Evolutionary conservation across 2,329 filamentous ascomycete species (phyloP).

Genomic region (Dothistroma pini): DNA sequence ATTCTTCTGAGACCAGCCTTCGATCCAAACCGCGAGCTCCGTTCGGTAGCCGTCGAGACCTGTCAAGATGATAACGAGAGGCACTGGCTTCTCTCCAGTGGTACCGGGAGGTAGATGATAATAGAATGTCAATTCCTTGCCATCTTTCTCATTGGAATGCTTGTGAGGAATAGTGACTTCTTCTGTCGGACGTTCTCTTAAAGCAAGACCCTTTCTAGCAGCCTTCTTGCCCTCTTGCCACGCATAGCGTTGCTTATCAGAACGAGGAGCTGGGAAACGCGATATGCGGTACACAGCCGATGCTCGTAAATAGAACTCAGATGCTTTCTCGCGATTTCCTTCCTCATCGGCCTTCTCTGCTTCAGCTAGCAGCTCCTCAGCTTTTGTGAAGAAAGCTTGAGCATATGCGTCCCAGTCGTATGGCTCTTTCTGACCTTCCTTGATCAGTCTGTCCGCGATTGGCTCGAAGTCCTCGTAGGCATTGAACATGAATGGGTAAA

Average conservation of each 20-base stretch:
- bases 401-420: constrained; percentile 63
- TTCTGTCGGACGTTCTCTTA: constrained; percentile 53
- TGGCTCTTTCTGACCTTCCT: constrained; percentile 61
- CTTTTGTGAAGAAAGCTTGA: constrained; percentile 56
- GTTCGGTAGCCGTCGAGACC: constrained; percentile 59
- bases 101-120: constrained; percentile 56
- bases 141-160: constrained; percentile 50
- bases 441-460: constrained; percentile 61
- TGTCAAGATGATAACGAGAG: constrained; percentile 55
- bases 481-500: constrained; percentile 66
- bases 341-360: constrained; percentile 50
- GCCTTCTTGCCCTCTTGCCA: constrained; percentile 64
- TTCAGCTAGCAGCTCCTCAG: constrained; percentile 52
- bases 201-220: constrained; percentile 55
- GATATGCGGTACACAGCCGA: constrained; percentile 71
- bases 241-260: constrained; percentile 54
- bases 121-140: constrained; percentile 59
- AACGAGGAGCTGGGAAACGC: constrained; percentile 59
- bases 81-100: constrained; percentile 42
- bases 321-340: constrained; percentile 52
- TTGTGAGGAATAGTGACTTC: constrained; percentile 62
- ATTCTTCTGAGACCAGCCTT: constrained; percentile 48
- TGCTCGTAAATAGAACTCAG: constrained; percentile 63
- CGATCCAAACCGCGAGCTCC: constrained; percentile 52
- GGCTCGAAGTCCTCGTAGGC: constrained; percentile 65